Conservation (phyloP, 495 filamentous ascomycete genomes). For the Penicillium cinerascens region DNA sequence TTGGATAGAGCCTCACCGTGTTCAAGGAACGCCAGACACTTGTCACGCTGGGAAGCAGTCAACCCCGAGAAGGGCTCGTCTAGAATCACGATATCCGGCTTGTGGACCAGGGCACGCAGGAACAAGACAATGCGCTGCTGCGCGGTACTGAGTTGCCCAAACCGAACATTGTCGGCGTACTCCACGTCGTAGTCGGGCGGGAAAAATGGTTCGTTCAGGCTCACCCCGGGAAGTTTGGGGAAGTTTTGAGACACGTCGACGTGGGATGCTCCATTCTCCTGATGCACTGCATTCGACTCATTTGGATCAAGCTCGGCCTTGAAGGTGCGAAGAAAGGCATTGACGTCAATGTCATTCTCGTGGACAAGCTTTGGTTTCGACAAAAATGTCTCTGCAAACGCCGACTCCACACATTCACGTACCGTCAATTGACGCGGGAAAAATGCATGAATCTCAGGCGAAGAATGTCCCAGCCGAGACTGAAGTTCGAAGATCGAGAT, state of each 20-base stretch:
- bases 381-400: constrained; percentile 85
- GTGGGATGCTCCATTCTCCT: background rate
- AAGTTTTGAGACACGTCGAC: background rate
- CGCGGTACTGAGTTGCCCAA: constrained; percentile 71
- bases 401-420: constrained; percentile 71
- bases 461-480: constrained; percentile 82
- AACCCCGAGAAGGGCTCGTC: constrained; percentile 94
- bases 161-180: constrained; percentile 67
- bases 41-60: constrained; percentile 75
- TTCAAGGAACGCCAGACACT: constrained; percentile 75
- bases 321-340: constrained; percentile 69
- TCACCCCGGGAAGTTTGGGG: constrained; percentile 9
- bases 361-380: constrained; percentile 59
- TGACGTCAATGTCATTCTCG: constrained; percentile 53
- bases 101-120: constrained; percentile 75
- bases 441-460: constrained; percentile 88
- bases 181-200: constrained; percentile 39
- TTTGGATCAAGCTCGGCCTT: constrained; percentile 65
- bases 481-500: constrained; percentile 92
- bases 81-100: constrained; percentile 82
- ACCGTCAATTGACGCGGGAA: constrained; percentile 79
- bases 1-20: constrained; percentile 42
- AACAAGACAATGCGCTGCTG: constrained; percentile 84
- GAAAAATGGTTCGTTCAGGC: background rate
- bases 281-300: constrained; percentile 6